Percentiles rank a stretch among this genome's conserved stretches.
Conservation (phyloP, 2,329 filamentous ascomycete species). For the Penicillium paneum region DNA sequence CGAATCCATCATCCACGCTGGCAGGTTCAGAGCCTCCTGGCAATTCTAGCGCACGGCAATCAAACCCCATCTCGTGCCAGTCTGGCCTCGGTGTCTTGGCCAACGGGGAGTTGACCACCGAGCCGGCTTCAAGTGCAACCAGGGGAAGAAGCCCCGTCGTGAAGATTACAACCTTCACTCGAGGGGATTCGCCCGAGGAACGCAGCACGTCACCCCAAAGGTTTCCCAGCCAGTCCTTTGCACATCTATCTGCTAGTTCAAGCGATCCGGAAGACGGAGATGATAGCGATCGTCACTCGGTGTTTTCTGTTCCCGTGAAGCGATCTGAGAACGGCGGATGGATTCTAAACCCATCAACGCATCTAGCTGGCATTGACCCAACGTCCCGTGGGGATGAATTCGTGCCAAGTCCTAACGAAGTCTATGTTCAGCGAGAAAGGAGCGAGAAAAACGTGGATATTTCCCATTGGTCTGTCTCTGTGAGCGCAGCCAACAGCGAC, state of each 20-base stretch:
- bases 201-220: conserved; percentile 18
- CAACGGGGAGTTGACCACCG: background rate
- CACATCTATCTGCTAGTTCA: conserved; percentile 35
- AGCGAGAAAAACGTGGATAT: conserved; percentile 55
- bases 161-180: conserved; percentile 42
- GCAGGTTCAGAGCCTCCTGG: conserved; percentile 11
- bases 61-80: conserved; percentile 18
- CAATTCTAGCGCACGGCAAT: conserved; percentile 16
- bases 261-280: conserved; percentile 29
- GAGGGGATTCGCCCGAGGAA: conserved; percentile 44
- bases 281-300: conserved; percentile 17
- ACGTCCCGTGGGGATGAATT: conserved; percentile 44
- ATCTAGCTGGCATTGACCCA: conserved; percentile 49
- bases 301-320: conserved; percentile 20
- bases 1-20: conserved; percentile 28
- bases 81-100: conserved; percentile 10
- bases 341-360: conserved; percentile 38
- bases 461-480: conserved; percentile 51
- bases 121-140: conserved; percentile 20
- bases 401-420: conserved; percentile 51
- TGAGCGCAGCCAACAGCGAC: conserved; percentile 48
- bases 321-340: conserved; percentile 49
- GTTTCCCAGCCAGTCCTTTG: conserved; percentile 33
- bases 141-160: conserved; percentile 44
- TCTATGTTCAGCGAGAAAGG: conserved; percentile 46